Conservation (phyloP, 129 eudicot genomes). For the Dittrichia graveolens region DNA sequence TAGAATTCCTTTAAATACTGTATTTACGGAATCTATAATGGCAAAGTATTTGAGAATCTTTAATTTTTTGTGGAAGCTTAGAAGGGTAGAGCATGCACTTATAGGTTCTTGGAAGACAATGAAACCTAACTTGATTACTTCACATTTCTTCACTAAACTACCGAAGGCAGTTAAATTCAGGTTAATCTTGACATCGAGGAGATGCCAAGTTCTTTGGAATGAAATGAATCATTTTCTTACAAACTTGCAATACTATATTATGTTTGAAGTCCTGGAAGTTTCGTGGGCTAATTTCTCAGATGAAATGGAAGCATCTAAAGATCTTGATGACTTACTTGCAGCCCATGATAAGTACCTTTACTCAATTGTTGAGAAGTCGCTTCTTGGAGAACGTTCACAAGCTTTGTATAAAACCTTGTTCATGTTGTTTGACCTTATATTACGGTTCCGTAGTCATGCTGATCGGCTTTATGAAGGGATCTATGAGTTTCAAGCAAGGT, state of each 20-base stretch:
- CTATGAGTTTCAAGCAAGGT: slow-evolving; percentile 90
- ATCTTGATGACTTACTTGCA: slow-evolving; percentile 92
- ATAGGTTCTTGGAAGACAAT: slow-evolving; percentile 85
- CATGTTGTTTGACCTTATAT: slow-evolving; percentile 81
- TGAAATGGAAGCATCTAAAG: slow-evolving; percentile 95
- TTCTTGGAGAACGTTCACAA: slow-evolving; percentile 88
- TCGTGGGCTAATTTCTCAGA: slow-evolving; percentile 89
- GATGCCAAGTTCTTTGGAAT: slow-evolving; percentile 93
- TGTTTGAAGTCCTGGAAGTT: slow-evolving; percentile 98
- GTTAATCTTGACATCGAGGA: slow-evolving; percentile 70
- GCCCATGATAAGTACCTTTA: slow-evolving; percentile 97
- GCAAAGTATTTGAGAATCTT: slow-evolving; percentile 76
- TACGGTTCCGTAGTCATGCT: slow-evolving; percentile 84
- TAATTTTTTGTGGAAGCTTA: slow-evolving; percentile 97
- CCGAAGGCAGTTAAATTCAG: slow-evolving; percentile 68
- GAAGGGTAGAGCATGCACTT: slow-evolving; percentile 97
- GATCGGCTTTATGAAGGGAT: slow-evolving; percentile 94
- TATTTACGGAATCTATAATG: slow-evolving; percentile 90
- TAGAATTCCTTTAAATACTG: slow-evolving; percentile 73
- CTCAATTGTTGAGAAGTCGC: slow-evolving; percentile 95
- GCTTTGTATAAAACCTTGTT: slow-evolving; percentile 72
- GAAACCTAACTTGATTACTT: slow-evolving; percentile 91
- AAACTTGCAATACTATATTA: slow-evolving; percentile 91
- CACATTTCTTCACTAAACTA: slow-evolving; percentile 65
- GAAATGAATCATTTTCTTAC: slow-evolving; percentile 97